Conservation (phyloP, 148 eudicot species). For the Vaccinium myrtillus region DNA sequence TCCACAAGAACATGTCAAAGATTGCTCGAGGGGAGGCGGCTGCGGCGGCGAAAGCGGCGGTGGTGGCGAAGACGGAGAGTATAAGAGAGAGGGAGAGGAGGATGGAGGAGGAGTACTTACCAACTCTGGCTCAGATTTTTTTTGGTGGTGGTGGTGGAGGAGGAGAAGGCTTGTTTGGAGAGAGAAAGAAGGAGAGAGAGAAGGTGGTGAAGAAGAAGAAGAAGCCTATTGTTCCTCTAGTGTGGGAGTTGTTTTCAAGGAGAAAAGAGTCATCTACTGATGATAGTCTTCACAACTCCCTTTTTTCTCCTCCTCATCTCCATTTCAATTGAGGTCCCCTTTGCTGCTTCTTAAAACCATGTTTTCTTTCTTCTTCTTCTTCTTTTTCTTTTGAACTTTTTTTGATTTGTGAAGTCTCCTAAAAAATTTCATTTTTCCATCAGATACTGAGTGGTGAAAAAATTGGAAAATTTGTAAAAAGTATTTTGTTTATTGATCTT, state of each 20-base stretch:
- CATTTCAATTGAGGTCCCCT: background rate
- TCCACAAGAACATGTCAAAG: slow-evolving; percentile 79
- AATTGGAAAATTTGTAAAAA: no score
- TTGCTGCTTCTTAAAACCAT: background rate
- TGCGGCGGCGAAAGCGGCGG: slow-evolving; percentile 37
- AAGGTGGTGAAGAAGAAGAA: slow-evolving; percentile 59
- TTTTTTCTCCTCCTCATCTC: background rate
- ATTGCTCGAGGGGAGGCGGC: slow-evolving; percentile 61
- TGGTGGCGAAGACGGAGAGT: slow-evolving; percentile 8
- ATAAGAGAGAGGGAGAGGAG: slow-evolving; percentile 18
- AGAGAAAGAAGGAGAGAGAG: slow-evolving; percentile 18
- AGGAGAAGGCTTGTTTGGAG: slow-evolving; percentile 16
- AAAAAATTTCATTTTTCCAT: background rate
- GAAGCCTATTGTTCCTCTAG: slow-evolving; percentile 13
- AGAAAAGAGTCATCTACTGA: background rate
- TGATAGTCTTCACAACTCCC: background rate
- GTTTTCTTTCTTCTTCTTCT: background rate
- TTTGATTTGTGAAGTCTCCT: background rate
- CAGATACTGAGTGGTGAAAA: no score
- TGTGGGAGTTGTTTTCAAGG: background rate
- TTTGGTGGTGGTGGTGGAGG: slow-evolving; percentile 28
- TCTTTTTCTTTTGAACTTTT: background rate
- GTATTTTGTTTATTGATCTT: no score
- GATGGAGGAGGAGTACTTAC: slow-evolving; percentile 32
- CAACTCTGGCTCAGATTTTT: slow-evolving; percentile 55